These are phyloP conservation scores for Leccinum angustisporum DNA, from an alignment of 1,284 basidiomycete genomes.

Conservation along the genomic window DNA sequence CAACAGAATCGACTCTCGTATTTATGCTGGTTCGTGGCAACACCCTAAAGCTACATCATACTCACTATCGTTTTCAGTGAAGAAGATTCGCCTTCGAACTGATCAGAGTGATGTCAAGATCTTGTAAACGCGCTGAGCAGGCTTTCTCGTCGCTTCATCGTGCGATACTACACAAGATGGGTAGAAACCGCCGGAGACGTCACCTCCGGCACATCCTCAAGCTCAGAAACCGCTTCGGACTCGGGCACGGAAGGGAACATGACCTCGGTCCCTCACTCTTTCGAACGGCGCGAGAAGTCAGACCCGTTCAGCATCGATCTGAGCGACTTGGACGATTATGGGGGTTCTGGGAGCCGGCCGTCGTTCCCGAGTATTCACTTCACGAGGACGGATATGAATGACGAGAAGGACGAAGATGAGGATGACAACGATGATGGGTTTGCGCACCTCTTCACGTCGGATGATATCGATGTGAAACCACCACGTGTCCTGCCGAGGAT, in stretches of 20 bases:
- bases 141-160: constrained; percentile 87
- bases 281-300: constrained; percentile 35
- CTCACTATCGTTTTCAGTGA: constrained; percentile 48
- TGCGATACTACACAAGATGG: constrained; percentile 88
- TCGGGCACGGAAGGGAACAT: constrained; percentile 45
- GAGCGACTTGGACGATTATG: constrained; percentile 56
- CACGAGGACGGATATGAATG: constrained; percentile 39
- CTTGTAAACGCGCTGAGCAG: constrained; percentile 88
- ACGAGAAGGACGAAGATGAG: constrained; percentile 42
- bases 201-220: constrained; percentile 49
- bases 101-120: constrained; percentile 84
- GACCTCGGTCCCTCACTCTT: constrained; percentile 51
- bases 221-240: constrained; percentile 40
- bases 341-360: constrained; percentile 48
- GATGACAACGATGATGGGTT: constrained; percentile 41
- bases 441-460: constrained; percentile 37
- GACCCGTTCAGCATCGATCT: constrained; percentile 61
- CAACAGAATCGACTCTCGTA: constrained; percentile 75
- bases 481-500: constrained; percentile 55
- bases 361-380: constrained; percentile 85
- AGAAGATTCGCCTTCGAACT: constrained; percentile 85
- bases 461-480: constrained; percentile 26
- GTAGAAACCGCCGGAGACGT: constrained; percentile 62
- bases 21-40: constrained; percentile 61
- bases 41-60: background rate